Percentiles rank a stretch among this genome's conserved stretches.
Evolutionary conservation across 768 basidiomycete genomes (phyloP).

Genomic region (Sporobolomyces pararoseus): DNA sequence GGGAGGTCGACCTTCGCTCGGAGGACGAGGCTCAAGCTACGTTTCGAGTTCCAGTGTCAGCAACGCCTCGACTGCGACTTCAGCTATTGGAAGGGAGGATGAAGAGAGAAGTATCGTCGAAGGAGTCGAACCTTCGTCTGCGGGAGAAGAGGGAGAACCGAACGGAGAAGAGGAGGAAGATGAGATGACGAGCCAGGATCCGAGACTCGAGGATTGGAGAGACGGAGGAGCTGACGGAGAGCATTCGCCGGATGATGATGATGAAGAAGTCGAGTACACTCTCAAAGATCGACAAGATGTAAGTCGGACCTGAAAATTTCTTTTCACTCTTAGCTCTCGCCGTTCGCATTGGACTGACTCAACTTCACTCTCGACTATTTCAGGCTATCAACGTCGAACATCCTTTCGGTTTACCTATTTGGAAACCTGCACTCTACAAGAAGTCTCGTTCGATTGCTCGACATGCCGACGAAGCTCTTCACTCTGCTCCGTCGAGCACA

Average conservation of each 20-base stretch:
- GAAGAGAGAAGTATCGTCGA: slow-evolving; percentile 17
- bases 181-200: slow-evolving; percentile 2
- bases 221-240: slow-evolving; percentile 34
- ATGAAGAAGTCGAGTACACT: slow-evolving; percentile 53
- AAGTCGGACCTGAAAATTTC: not conserved
- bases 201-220: slow-evolving; percentile 29
- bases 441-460: slow-evolving; percentile 95
- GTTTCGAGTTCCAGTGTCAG: slow-evolving; percentile 22
- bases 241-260: slow-evolving; percentile 26
- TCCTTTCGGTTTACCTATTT: slow-evolving; percentile 97
- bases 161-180: slow-evolving; percentile 15
- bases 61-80: not conserved
- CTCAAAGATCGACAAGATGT: slow-evolving; percentile 87
- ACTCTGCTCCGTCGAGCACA: slow-evolving; percentile 84
- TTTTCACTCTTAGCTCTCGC: too few species aligned
- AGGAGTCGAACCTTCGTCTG: slow-evolving; percentile 9
- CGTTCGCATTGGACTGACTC: not conserved
- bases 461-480: slow-evolving; percentile 89
- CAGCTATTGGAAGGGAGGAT: not conserved
- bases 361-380: not conserved
- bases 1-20: slow-evolving; percentile 11
- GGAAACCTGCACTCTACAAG: slow-evolving; percentile 99
- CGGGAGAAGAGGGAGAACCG: slow-evolving; percentile 15
- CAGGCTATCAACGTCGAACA: slow-evolving; percentile 92
- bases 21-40: slow-evolving; percentile 21